Percentiles rank a stretch among this genome's conserved stretches.
Evolutionary conservation across 306 rosid species (phyloP).

Genomic region (Neltuma alba): DNA sequence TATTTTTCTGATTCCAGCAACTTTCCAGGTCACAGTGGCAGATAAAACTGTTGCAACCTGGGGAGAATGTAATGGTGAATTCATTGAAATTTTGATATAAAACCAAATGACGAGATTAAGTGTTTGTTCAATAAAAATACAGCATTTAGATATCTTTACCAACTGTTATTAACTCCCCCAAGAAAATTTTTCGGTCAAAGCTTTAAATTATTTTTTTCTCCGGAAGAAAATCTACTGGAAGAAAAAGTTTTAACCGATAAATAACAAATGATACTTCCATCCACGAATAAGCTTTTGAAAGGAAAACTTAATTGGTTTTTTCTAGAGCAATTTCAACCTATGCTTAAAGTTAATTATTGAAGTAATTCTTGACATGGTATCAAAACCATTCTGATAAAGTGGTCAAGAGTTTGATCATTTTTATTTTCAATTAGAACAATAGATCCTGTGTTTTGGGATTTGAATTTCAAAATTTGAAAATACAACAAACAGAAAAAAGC

Average conservation of each 20-base stretch:
- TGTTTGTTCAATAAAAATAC: not conserved
- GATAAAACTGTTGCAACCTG: constrained; percentile 74
- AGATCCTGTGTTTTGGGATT: not conserved
- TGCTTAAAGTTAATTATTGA: not conserved
- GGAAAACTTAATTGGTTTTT: not conserved
- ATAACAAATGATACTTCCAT: not conserved
- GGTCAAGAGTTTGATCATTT: not conserved
- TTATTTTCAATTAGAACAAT: not conserved
- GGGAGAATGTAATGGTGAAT: not conserved
- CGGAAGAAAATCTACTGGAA: not conserved
- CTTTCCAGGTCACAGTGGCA: constrained; percentile 47
- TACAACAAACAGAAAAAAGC: not conserved
- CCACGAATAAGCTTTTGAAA: not conserved
- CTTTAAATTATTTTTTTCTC: not conserved
- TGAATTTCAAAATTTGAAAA: not conserved
- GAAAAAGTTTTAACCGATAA: not conserved
- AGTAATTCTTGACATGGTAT: not conserved
- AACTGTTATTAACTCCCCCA: not conserved
- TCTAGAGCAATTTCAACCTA: not conserved
- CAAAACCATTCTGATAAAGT: not conserved
- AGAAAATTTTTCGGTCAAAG: not conserved
- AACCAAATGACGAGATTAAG: no score
- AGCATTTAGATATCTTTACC: not conserved
- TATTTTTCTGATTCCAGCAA: constrained; percentile 53
- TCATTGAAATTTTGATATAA: not conserved